Evolutionary conservation across 495 filamentous ascomycete genomes (phyloP), one percentile per base, ranked within the genome.

Genomic region (Tricharina praecox): DNA sequence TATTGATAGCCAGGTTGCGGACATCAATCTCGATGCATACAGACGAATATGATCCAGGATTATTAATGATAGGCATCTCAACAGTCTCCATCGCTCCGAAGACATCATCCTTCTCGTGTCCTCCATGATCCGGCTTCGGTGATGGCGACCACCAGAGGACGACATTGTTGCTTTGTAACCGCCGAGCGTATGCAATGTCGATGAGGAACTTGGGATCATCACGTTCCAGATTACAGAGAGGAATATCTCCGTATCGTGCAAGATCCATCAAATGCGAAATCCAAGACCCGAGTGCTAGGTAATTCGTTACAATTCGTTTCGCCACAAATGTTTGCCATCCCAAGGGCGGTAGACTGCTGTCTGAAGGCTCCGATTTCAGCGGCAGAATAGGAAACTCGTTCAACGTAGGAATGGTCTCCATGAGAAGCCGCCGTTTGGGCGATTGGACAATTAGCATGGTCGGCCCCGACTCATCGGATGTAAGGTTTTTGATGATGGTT

Each of bases 81-180:
- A 96, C 82, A n/a, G 70, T 81, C 53, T 99, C 90, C 36, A 96
- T 70, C 1, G 80, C 71, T 2, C 81, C 80, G 0, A 80, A 65
- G 33, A 94, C 76, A 62, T 96, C 85, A 62, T 99, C 90, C 53
- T 81, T 82, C 62, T 99, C 90, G 62, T 93, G 83, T 7, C 88
- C 90, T 44, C 88, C 90, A 67, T 99, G 90, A 55, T 99, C 90
- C 21, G 92, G 90, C 45, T 75, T 74, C 4, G 90, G 75, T 23
- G 76, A 79, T 10, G 70, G 70, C 25, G 86, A 94, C 90, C 90
- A 99, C 90, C 90, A 99, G n/a, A 99, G 70, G 13, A 99, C 81
- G 4, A 99, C 83, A 51, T 87, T 87, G 57, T 87, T 93, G 54
- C 82, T 78, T 57, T 90, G 85, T 43, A 99, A 67, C 9, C 92